A percentile compares a stretch with the other conserved stretches of the same genome.
phyloP scores from a whole-genome alignment of 176 grass and related monocot genomes.

The Carex kokanica region DNA sequence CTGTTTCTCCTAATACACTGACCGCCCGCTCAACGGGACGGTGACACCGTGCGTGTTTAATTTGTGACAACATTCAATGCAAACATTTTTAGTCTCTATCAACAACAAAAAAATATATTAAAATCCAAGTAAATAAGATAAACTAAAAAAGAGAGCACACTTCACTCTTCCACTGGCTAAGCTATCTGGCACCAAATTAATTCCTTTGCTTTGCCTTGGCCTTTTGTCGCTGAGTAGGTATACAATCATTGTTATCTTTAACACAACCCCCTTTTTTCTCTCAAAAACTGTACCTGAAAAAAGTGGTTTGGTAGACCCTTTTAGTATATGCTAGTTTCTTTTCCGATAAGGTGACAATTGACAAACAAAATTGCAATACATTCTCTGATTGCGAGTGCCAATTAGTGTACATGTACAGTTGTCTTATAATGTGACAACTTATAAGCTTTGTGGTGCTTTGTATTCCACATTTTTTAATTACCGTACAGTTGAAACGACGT shows the following conservation, averaged over 20 bases:
- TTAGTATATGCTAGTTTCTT: constrained; percentile 11
- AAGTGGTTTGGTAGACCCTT: constrained; percentile 32
- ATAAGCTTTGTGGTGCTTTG: too few species aligned
- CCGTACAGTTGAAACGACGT: not conserved
- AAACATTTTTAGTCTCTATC: not conserved
- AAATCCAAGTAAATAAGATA: not conserved
- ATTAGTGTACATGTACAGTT: too few species aligned
- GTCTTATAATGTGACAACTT: too few species aligned
- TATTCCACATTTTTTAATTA: too few species aligned
- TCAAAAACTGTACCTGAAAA: constrained; percentile 9
- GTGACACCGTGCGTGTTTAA: not conserved
- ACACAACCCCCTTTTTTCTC: not conserved
- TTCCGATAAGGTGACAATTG: constrained; percentile 12
- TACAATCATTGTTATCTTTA: constrained; percentile 34
- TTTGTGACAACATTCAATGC: not conserved
- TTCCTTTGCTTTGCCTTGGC: not conserved
- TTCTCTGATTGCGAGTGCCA: constrained; percentile 5
- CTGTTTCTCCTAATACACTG: not conserved
- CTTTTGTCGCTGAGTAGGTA: constrained; percentile 19
- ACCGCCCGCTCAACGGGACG: constrained; percentile 11
- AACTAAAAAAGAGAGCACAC: constrained; percentile 3
- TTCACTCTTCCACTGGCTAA: constrained; percentile 12
- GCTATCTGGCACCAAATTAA: constrained; percentile 5
- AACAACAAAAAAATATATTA: not conserved
- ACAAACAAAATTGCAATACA: not conserved